Percentiles rank a stretch among this genome's conserved stretches.
Conservation (phyloP, 495 filamentous ascomycete genomes). For the Penicillium atrosanguineum region DNA sequence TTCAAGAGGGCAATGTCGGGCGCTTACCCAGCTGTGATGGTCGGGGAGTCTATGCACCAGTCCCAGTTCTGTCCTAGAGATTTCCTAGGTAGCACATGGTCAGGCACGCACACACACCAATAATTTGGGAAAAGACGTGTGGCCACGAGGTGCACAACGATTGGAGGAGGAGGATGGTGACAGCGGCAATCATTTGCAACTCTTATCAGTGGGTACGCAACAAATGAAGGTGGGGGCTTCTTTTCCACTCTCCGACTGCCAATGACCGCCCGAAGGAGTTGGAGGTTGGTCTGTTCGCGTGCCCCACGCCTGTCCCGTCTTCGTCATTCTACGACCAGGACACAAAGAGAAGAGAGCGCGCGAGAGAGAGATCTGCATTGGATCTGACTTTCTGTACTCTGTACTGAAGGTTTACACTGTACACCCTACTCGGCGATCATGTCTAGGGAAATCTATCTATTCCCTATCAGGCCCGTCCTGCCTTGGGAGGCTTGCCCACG, state of each 20-base stretch:
- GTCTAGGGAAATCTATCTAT: slow-evolving; percentile 10
- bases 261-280: neutral
- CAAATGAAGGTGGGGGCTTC: slow-evolving; percentile 8
- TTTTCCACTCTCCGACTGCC: neutral
- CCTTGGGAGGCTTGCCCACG: slow-evolving; percentile 13
- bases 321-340: slow-evolving; percentile 21
- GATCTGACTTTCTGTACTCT: slow-evolving; percentile 9
- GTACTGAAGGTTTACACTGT: neutral
- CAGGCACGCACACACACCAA: neutral
- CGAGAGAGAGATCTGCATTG: slow-evolving; percentile 12
- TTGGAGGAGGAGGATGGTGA: slow-evolving; percentile 25
- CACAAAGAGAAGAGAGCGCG: too few relatives aligned
- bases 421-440: too few relatives aligned
- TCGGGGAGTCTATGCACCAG: neutral
- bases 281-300: neutral
- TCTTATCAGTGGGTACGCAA: slow-evolving; percentile 21
- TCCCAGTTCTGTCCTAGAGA: neutral
- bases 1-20: neutral
- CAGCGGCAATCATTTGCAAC: slow-evolving; percentile 28
- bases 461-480: slow-evolving; percentile 8
- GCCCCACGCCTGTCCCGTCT: slow-evolving; percentile 21
- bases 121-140: slow-evolving; percentile 6
- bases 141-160: slow-evolving; percentile 25
- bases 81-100: neutral
- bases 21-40: neutral